Evolutionary conservation across 2,329 filamentous ascomycete genomes (phyloP).

Genomic region (Sclerotinia sclerotiorum): DNA sequence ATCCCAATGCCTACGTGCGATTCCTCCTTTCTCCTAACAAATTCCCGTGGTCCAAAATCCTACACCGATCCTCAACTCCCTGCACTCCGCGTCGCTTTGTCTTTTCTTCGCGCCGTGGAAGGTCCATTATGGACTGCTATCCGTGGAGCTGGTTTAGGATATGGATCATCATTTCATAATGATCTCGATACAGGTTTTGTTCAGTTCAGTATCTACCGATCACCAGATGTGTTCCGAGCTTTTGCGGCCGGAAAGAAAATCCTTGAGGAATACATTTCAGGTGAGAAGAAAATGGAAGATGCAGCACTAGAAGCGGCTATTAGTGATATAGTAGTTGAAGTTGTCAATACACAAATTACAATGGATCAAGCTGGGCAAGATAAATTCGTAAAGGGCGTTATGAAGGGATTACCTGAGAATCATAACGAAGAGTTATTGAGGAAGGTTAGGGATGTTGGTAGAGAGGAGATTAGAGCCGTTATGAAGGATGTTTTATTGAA

Average conservation of each 20-base stretch:
- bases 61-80: conserved; percentile 77
- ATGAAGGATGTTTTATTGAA: conserved; percentile 75
- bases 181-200: conserved; percentile 78
- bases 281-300: conserved; percentile 70
- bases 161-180: conserved; percentile 77
- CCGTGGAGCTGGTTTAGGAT: conserved; percentile 89
- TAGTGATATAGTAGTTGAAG: conserved; percentile 79
- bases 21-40: conserved; percentile 82
- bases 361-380: conserved; percentile 78
- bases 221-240: conserved; percentile 84
- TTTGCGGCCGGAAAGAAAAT: conserved; percentile 74
- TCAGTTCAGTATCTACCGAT: conserved; percentile 84
- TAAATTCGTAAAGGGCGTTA: conserved; percentile 79
- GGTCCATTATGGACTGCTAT: conserved; percentile 93
- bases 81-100: conserved; percentile 80
- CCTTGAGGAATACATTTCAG: conserved; percentile 71
- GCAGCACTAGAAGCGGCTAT: conserved; percentile 76
- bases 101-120: conserved; percentile 90
- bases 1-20: conserved; percentile 91
- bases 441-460: conserved; percentile 71
- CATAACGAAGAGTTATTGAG: conserved; percentile 77
- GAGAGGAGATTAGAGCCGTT: conserved; percentile 72
- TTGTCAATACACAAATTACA: conserved; percentile 86
- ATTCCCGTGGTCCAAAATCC: conserved; percentile 70
- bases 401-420: conserved; percentile 71